Evolutionary conservation across 1,139 yeast species (phyloP).

Genomic region (Hemisphaericaspora subhashii): DNA sequence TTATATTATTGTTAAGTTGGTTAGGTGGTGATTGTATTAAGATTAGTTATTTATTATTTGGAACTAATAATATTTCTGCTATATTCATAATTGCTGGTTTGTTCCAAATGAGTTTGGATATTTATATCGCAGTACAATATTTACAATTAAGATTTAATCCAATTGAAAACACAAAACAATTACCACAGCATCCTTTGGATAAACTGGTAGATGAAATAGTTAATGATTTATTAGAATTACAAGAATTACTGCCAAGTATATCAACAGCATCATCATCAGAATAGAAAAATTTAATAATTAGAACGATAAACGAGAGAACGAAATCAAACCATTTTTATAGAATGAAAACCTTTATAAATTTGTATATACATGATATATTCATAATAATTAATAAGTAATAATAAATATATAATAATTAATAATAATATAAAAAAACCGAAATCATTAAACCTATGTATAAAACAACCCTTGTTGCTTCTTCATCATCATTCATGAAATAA

Average conservation of each 20-base stretch:
- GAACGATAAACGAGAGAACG: background rate
- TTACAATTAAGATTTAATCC: constrained; percentile 44
- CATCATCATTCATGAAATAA: background rate
- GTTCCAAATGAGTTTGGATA: constrained; percentile 77
- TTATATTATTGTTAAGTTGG: constrained; percentile 78
- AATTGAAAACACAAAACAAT: constrained; percentile 3
- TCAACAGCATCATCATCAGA: constrained; percentile 1
- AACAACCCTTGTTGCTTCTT: background rate
- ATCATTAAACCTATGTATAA: background rate
- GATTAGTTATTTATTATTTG: constrained; percentile 67
- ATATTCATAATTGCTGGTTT: constrained; percentile 77
- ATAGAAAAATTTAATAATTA: constrained; percentile 2
- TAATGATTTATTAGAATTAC: constrained; percentile 4
- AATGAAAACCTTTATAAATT: background rate
- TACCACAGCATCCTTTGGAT: constrained; percentile 1
- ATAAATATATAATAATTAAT: background rate
- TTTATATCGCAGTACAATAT: constrained; percentile 75
- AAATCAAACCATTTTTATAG: background rate
- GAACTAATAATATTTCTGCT: constrained; percentile 66
- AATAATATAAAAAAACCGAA: background rate
- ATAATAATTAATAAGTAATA: constrained; percentile 1
- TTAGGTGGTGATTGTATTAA: constrained; percentile 84
- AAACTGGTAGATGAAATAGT: constrained; percentile 13
- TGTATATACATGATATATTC: constrained; percentile 1
- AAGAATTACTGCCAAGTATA: constrained; percentile 2